phyloP scores from a whole-genome alignment of 345 rosid genomes.

The Cardamine occulta region DNA sequence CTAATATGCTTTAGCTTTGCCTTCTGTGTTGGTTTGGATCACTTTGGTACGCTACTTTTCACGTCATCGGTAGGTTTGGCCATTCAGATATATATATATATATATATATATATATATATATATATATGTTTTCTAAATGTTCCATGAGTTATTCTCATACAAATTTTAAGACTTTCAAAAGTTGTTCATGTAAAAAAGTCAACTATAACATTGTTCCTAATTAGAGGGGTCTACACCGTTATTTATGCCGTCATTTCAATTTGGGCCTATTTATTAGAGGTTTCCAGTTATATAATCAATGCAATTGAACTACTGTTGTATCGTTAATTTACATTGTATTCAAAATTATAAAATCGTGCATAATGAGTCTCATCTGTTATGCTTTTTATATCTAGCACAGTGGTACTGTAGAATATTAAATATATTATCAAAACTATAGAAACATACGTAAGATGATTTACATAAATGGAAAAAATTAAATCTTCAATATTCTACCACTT shows the following conservation, averaged over 20 bases:
- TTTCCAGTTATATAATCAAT: not conserved
- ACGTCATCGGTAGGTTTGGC: constrained; percentile 36
- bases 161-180: not conserved
- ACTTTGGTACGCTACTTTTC: constrained; percentile 32
- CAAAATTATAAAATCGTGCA: not conserved
- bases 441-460: not conserved
- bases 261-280: not conserved
- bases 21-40: constrained; percentile 35
- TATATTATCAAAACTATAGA: not conserved
- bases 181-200: not conserved
- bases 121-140: not conserved
- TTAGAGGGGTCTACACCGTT: not conserved
- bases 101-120: no score
- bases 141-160: not conserved
- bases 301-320: not conserved
- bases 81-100: constrained; percentile 32
- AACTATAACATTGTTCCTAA: not conserved
- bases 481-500: constrained; percentile 23
- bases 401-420: not conserved
- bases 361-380: not conserved
- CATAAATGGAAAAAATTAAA: not conserved
- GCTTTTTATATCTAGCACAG: no score
- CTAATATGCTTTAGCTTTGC: not conserved
- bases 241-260: not conserved
- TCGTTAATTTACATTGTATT: not conserved